Percentiles rank a stretch among this genome's conserved stretches.
These are phyloP conservation scores for Geum urbanum DNA, from an alignment of 306 rosid species.

Conservation along the genomic window DNA sequence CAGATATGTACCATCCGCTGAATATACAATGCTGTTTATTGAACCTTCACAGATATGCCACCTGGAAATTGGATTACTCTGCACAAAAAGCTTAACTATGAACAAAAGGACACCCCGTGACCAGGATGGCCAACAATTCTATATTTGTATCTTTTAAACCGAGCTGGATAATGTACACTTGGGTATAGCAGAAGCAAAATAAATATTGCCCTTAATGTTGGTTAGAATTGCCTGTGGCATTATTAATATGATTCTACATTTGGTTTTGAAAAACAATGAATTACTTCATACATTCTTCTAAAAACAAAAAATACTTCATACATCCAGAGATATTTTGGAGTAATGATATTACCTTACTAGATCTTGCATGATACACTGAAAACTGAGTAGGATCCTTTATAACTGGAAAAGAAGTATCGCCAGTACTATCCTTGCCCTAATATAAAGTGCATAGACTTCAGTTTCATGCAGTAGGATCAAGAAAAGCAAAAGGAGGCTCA, in stretches of 20 bases:
- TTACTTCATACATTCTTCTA: not conserved
- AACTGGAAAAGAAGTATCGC: conserved; percentile 80
- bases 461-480: not conserved
- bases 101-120: conserved; percentile 11
- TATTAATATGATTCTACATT: not conserved
- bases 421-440: conserved; percentile 79
- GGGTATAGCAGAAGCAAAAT: not conserved
- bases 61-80: conserved; percentile 92
- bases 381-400: conserved; percentile 81
- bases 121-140: not conserved
- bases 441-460: not conserved
- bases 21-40: conserved; percentile 71
- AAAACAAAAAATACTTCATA: not conserved
- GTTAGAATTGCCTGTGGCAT: not conserved
- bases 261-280: not conserved
- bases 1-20: conserved; percentile 63
- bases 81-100: conserved; percentile 20
- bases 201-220: not conserved
- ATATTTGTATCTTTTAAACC: not conserved
- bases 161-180: not conserved
- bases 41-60: conserved; percentile 99
- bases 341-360: conserved; percentile 61
- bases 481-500: not conserved
- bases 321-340: not conserved
- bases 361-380: conserved; percentile 87